Percentiles rank a stretch among this genome's conserved stretches.
These are phyloP conservation scores for Bombardia bombarda DNA, from an alignment of 495 filamentous ascomycete genomes.

Conservation along the genomic window DNA sequence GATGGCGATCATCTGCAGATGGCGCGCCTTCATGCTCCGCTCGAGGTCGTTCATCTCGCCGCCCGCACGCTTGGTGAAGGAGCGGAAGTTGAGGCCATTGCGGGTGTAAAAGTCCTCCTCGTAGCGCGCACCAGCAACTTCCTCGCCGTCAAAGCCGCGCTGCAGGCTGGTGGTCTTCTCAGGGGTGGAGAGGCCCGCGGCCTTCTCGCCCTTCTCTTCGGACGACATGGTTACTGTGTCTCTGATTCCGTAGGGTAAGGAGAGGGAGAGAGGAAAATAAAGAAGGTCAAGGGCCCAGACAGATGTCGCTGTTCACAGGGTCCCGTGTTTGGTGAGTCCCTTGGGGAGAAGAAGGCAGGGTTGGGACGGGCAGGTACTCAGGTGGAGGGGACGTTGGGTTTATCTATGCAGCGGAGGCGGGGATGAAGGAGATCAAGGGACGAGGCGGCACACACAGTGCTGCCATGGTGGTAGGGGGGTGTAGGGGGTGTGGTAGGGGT, in stretches of 20 bases:
- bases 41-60: constrained; percentile 36
- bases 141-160: constrained; percentile 5
- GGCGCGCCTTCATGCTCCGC: constrained; percentile 55
- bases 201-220: constrained; percentile 25
- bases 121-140: constrained; percentile 5
- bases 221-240: constrained; percentile 5
- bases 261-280: not conserved
- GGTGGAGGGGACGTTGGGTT: no score
- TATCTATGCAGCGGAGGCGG: no score
- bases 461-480: no score
- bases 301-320: not conserved
- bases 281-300: not conserved
- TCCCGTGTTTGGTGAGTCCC: no score
- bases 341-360: no score
- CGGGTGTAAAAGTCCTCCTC: constrained; percentile 38
- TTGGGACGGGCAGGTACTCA: no score
- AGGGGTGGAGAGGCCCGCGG: constrained; percentile 9
- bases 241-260: not conserved
- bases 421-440: no score
- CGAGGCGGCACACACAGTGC: no score
- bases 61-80: constrained; percentile 39
- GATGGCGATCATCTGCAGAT: constrained; percentile 72
- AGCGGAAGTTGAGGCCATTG: constrained; percentile 41
- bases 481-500: not conserved
- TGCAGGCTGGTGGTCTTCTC: constrained; percentile 16